Conservation (phyloP, 495 filamentous ascomycete species). For the Chaetomium fimeti region DNA sequence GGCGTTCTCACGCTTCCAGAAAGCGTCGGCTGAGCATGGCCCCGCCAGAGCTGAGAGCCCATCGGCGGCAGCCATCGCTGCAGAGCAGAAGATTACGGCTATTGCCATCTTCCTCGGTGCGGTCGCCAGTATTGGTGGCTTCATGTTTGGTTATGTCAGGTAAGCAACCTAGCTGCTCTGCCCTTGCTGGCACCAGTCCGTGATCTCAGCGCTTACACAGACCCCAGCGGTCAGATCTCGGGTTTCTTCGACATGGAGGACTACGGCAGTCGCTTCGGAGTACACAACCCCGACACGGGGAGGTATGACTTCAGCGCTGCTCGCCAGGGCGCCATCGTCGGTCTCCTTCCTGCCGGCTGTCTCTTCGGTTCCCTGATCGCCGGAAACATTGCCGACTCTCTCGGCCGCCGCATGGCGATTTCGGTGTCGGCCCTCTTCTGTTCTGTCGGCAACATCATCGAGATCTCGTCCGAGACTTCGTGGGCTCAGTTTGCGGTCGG, state of each 20-base stretch:
- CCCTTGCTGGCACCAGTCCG: background rate
- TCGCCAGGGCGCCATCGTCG: slow-evolving; percentile 55
- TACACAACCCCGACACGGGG: slow-evolving; percentile 31
- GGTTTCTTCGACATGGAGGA: slow-evolving; percentile 64
- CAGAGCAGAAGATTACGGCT: slow-evolving; percentile 39
- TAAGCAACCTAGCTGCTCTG: slow-evolving; percentile 35
- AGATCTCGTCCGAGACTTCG: slow-evolving; percentile 52
- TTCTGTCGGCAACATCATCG: slow-evolving; percentile 67
- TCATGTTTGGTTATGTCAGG: slow-evolving; percentile 77
- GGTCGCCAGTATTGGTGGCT: slow-evolving; percentile 68
- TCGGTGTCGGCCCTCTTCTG: slow-evolving; percentile 61
- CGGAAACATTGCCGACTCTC: slow-evolving; percentile 53
- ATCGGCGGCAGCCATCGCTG: slow-evolving; percentile 15
- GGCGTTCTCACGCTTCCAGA: slow-evolving; percentile 12
- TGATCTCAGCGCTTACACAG: background rate
- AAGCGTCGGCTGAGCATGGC: slow-evolving; percentile 5
- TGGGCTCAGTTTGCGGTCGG: slow-evolving; percentile 58
- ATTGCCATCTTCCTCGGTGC: slow-evolving; percentile 43
- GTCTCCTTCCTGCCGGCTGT: slow-evolving; percentile 63
- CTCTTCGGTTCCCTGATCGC: slow-evolving; percentile 66
- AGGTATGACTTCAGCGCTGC: slow-evolving; percentile 46
- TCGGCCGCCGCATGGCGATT: slow-evolving; percentile 50
- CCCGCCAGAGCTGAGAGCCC: background rate
- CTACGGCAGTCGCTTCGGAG: slow-evolving; percentile 51
- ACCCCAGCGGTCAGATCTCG: slow-evolving; percentile 42